Evolutionary conservation across 2,329 filamentous ascomycete genomes (phyloP), one percentile per base, ranked within the genome.

Genomic region (Sclerotinia nivalis): DNA sequence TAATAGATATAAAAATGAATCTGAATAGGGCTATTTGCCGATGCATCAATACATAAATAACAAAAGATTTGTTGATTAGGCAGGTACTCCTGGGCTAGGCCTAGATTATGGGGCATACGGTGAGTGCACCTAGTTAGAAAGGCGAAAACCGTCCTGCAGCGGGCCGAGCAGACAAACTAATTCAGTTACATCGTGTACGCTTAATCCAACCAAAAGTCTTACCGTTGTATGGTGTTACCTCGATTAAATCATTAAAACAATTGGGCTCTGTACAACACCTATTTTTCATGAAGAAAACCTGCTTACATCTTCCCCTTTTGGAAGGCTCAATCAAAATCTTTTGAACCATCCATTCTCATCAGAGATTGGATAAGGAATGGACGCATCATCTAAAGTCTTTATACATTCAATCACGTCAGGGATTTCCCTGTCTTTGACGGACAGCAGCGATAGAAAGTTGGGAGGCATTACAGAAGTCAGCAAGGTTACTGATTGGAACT

Each of bases 131-230:
- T 43, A 43, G 13, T 34, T 54, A 54, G 61, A 68, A 54, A 69
- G 70, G 69, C 67, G 62, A 70, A 71, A 74, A 71, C 71, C 73
- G 70, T 75, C 72, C 73, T 76, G 75, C 75, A 77, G 73, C 75
- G 75, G 75, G 71, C 75, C 75, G 75, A 75, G 69, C 72, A 75
- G 74, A 67, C 54, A 71, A 69, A 54, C 72, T 75, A 71, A 64
- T 66, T 49, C 62, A 67, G 31, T 18, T 40, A 62, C 22, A 56
- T 62, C 62, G 61, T 65, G 40, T 65, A 40, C n/a, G 15, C 10
- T 52, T 52, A 12, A 43, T 52, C 47, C 61, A 65, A 65, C 31
- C 47, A 65, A 43, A 43, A 52, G 47, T 52, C 49, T 52, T 52
- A 28, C 47, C n/a, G 34, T 31, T 62, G 43, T 50, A 45, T 60